A percentile compares a stretch with the other conserved stretches of the same genome.
These are phyloP conservation scores for Fusarium mundagurra DNA, from an alignment of 2,329 filamentous ascomycete species.

Conservation along the genomic window DNA sequence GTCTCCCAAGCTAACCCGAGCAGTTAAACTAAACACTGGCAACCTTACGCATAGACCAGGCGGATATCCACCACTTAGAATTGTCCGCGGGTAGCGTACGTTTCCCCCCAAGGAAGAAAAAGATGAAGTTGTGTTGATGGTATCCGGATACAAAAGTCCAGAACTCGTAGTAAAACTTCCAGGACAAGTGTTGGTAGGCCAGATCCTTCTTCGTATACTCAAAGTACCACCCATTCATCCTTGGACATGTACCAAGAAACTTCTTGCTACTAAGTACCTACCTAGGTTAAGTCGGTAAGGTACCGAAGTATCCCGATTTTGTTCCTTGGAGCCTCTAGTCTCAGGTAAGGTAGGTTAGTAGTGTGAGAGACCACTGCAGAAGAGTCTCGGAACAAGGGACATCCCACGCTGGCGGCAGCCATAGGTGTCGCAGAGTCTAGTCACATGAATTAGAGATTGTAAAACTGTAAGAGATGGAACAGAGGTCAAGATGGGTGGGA, in stretches of 20 bases:
- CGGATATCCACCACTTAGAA: conserved; percentile 19
- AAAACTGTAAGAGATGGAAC: not conserved
- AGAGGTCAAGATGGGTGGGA: not conserved
- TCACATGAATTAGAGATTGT: not conserved
- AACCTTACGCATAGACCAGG: conserved; percentile 7
- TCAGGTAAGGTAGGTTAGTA: not conserved
- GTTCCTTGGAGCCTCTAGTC: not conserved
- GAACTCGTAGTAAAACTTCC: not conserved
- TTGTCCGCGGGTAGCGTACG: not conserved
- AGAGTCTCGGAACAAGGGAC: conserved; percentile 18
- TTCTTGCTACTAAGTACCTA: too few relatives aligned
- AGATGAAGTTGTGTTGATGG: not conserved
- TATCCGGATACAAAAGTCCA: not conserved
- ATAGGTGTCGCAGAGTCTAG: not conserved
- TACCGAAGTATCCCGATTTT: not conserved
- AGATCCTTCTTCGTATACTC: not conserved
- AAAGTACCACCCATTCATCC: not conserved
- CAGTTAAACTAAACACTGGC: conserved; percentile 7
- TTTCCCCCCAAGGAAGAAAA: not conserved
- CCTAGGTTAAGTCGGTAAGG: not conserved
- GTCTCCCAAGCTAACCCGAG: conserved; percentile 3
- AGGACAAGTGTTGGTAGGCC: not conserved
- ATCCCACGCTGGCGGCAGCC: conserved; percentile 15
- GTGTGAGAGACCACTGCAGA: not conserved
- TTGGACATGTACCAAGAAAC: not conserved